Conservation (phyloP, 179 eudicot species). For the Spergularia azorica region DNA sequence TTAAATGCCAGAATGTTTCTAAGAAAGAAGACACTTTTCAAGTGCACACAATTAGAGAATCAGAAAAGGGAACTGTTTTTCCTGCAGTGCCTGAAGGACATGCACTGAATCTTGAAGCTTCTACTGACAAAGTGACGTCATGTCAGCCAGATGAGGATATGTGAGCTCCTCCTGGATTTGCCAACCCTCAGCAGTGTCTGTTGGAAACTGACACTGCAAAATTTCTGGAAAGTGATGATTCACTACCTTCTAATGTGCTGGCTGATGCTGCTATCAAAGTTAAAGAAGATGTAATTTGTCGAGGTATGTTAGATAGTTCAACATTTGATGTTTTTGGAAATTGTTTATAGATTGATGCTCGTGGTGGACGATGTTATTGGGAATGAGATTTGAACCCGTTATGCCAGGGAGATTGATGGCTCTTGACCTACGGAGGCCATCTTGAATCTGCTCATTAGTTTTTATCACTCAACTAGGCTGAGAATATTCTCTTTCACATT, state of each 20-base stretch:
- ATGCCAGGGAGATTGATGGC: too few species aligned
- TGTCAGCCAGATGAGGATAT: constrained; percentile 34
- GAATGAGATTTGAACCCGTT: neutral
- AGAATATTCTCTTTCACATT: too few species aligned
- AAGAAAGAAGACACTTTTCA: neutral
- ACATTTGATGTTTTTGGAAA: neutral
- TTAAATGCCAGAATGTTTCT: too few species aligned
- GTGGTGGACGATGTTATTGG: neutral
- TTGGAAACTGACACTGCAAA: constrained; percentile 20
- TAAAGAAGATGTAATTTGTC: constrained; percentile 18
- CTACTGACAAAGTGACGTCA: constrained; percentile 11
- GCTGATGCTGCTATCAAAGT: constrained; percentile 21
- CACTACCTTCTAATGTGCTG: constrained; percentile 16
- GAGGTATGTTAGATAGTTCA: constrained; percentile 29
- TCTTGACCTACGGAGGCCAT: too few species aligned
- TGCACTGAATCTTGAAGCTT: constrained; percentile 1
- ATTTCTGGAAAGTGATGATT: constrained; percentile 15
- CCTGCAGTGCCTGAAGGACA: constrained; percentile 6
- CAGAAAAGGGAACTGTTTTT: constrained; percentile 15
- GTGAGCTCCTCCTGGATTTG: constrained; percentile 41
- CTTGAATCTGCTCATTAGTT: too few species aligned
- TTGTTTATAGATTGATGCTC: too few species aligned
- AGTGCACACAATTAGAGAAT: constrained; percentile 1
- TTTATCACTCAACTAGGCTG: too few species aligned
- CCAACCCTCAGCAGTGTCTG: constrained; percentile 24